Evolutionary conservation across 148 eudicot genomes (phyloP), one percentile per base, ranked within the genome.

Genomic region (Hydrangea macrophylla): DNA sequence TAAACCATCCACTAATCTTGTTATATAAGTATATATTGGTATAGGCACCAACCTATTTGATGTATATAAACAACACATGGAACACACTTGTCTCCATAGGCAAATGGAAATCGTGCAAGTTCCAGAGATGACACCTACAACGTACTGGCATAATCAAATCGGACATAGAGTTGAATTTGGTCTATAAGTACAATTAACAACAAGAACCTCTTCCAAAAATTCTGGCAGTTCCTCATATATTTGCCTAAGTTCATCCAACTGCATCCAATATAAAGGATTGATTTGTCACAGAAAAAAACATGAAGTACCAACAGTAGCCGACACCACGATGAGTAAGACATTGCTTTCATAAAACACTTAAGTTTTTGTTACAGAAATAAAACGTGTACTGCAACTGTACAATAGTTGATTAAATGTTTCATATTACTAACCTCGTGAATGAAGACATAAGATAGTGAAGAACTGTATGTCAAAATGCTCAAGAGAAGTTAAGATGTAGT

Each of bases 191-290:
- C 37, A 23, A 31, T 9, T 24, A 67, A 51, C 8, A 76, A 54
- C 35, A 76, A 65, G 64, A 31, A 94, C 98, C 97, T 94, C 85
- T 77, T 94, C 97, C 73, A 94, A 76, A 81, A 90, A 85, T 75
- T 86, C 97, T 13, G 98, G 98, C 83, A 94, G 70, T 71, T 87
- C 97, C 78, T 94, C 98, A 10, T 94, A 90, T 78, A 94, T 85
- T 78, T 88, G 96, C 82, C 97, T 83, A 88, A 94, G 82, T 76
- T 94, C 98, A 74, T 94, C 98, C 84, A 94, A 80, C 97, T 94
- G 72, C 62, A 72, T 60, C 23, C 53, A 67, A 57, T 40, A 71
- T 57, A 56, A 35, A 36, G 7, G 26, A 62, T 44, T 55, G 22
- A 40, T 55, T 39, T 48, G 35, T 81, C 18, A 79, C 32, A 33